These are phyloP conservation scores for Lipomyces japonicus DNA, from an alignment of 805 yeast species.

Conservation along the genomic window DNA sequence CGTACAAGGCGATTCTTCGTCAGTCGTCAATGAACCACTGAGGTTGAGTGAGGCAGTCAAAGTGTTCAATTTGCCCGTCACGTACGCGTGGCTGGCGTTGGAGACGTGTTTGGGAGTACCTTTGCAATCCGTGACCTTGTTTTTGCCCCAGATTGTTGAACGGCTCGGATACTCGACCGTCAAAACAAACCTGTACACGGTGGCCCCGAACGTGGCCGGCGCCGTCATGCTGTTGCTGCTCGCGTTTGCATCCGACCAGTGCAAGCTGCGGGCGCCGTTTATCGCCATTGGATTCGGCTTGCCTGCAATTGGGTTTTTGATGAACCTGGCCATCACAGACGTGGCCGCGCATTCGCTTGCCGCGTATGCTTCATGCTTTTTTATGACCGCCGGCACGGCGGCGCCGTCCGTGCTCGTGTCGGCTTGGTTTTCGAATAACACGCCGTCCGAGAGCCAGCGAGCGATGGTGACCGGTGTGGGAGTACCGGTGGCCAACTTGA, in stretches of 20 bases:
- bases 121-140: constrained; percentile 37
- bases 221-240: constrained; percentile 43
- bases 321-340: constrained; percentile 48
- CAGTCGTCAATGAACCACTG: constrained; percentile 39
- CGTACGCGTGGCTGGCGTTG: constrained; percentile 45
- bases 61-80: constrained; percentile 47
- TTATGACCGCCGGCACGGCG: constrained; percentile 50
- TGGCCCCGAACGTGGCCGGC: constrained; percentile 50
- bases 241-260: constrained; percentile 44
- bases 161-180: constrained; percentile 61
- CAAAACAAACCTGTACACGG: constrained; percentile 63
- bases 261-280: constrained; percentile 42
- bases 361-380: constrained; percentile 45
- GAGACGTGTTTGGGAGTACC: constrained; percentile 51
- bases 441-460: constrained; percentile 46
- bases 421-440: constrained; percentile 51
- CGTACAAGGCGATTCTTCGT: constrained; percentile 46
- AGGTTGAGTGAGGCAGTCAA: constrained; percentile 43
- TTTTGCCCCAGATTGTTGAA: constrained; percentile 51
- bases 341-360: constrained; percentile 40
- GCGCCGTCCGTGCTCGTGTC: constrained; percentile 50
- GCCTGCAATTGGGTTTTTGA: constrained; percentile 47
- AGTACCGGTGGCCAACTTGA: constrained; percentile 55
- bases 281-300: constrained; percentile 41
- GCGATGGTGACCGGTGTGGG: constrained; percentile 49